Percentiles rank a stretch among this genome's conserved stretches.
phyloP scores from a whole-genome alignment of 768 basidiomycete species.

The Mycena vitilis region DNA sequence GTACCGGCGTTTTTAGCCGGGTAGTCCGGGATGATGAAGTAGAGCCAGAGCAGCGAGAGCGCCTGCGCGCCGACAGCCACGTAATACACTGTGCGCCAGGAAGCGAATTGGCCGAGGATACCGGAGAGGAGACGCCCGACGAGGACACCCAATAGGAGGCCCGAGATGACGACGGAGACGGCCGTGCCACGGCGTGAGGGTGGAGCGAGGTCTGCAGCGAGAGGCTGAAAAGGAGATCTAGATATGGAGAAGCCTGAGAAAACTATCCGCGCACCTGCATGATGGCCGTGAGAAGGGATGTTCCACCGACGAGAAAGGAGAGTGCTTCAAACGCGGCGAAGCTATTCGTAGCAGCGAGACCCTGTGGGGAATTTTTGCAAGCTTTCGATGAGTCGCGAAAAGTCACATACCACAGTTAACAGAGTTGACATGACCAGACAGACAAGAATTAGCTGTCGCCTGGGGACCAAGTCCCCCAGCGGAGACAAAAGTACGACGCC shows the following conservation, averaged over 20 bases:
- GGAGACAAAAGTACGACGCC: constrained; percentile 84
- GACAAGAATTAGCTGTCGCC: constrained; percentile 75
- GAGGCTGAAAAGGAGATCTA: constrained; percentile 49
- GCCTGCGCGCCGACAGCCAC: constrained; percentile 77
- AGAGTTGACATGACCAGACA: constrained; percentile 65
- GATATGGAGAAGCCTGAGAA: no score
- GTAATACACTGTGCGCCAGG: constrained; percentile 83
- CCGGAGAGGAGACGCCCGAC: constrained; percentile 81
- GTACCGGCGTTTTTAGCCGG: constrained; percentile 71
- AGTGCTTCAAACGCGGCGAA: constrained; percentile 73
- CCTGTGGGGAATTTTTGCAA: constrained; percentile 40
- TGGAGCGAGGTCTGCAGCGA: constrained; percentile 86
- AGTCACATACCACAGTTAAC: constrained; percentile 62
- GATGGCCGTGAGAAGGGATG: constrained; percentile 79
- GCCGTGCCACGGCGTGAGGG: constrained; percentile 78
- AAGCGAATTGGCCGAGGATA: constrained; percentile 75
- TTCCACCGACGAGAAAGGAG: constrained; percentile 76
- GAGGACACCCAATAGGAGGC: constrained; percentile 78
- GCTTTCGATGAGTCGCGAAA: neutral
- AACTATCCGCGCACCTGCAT: constrained; percentile 50
- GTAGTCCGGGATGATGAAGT: constrained; percentile 81
- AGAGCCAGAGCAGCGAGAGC: constrained; percentile 68
- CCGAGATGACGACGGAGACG: constrained; percentile 77
- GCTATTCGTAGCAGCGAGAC: constrained; percentile 70
- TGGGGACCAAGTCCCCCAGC: constrained; percentile 83